A percentile compares a stretch with the other conserved stretches of the same genome.
These are phyloP conservation scores for Xylaria castorea DNA, from an alignment of 495 filamentous ascomycete genomes.

Conservation along the genomic window DNA sequence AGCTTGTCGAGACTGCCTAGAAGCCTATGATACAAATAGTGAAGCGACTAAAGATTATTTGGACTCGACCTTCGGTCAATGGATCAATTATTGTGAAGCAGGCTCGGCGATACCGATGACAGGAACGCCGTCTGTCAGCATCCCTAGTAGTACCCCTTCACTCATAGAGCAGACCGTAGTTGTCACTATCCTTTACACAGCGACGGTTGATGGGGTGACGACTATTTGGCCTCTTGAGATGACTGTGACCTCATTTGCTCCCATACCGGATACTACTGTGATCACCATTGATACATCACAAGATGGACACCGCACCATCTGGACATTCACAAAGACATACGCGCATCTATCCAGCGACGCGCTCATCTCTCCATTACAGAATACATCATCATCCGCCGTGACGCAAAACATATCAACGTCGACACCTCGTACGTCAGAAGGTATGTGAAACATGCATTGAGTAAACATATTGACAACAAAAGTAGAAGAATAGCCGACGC, in stretches of 20 bases:
- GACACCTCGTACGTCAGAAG: not conserved
- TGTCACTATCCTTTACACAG: not conserved
- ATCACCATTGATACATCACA: not conserved
- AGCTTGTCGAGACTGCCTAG: not conserved
- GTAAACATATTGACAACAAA: not conserved
- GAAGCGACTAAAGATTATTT: not conserved
- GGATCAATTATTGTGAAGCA: not conserved
- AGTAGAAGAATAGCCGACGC: not conserved
- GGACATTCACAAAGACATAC: not conserved
- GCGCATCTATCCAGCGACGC: not conserved
- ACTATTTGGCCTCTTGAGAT: not conserved
- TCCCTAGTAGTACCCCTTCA: not conserved
- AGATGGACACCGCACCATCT: not conserved
- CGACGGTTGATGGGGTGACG: not conserved
- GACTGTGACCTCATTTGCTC: not conserved
- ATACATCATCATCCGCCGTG: not conserved
- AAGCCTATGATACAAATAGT: not conserved
- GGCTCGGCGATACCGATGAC: not conserved
- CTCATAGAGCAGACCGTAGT: not conserved
- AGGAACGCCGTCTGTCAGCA: not conserved
- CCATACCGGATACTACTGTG: not conserved
- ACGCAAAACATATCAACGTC: not conserved
- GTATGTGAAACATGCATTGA: not conserved
- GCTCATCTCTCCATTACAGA: not conserved
- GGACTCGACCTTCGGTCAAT: not conserved